These are phyloP conservation scores for Trametes versicolor DNA, from an alignment of 1,284 basidiomycete species.

Conservation along the genomic window DNA sequence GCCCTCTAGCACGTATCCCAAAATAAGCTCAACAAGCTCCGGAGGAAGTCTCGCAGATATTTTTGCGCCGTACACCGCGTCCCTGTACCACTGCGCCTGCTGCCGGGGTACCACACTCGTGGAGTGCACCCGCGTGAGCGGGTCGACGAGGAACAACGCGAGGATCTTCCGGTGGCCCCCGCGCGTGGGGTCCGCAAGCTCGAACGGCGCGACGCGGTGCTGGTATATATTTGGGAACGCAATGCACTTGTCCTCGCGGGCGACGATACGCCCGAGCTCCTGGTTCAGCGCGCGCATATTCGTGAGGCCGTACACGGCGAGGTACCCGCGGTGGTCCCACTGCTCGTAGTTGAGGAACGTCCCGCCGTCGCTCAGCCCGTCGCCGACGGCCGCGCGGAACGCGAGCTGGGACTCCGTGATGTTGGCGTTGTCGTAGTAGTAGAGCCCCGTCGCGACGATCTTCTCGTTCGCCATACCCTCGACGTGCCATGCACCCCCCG, in stretches of 20 bases:
- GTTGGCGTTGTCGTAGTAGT: conserved; percentile 33
- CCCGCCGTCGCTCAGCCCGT: conserved; percentile 13
- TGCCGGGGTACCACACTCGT: conserved; percentile 20
- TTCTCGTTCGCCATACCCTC: conserved; percentile 52
- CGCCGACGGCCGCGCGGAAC: conserved; percentile 30
- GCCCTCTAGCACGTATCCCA: conserved; percentile 14
- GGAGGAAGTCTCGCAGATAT: conserved; percentile 15
- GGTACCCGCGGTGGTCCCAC: conserved; percentile 20
- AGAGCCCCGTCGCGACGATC: conserved; percentile 47
- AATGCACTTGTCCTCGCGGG: conserved; percentile 18
- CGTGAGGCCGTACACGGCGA: conserved; percentile 11
- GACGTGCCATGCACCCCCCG: conserved; percentile 45
- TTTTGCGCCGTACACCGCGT: conserved; percentile 1
- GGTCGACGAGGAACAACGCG: conserved; percentile 45
- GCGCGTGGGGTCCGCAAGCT: conserved; percentile 37
- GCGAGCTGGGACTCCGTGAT: conserved; percentile 32
- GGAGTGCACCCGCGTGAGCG: conserved; percentile 21
- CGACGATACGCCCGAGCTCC: conserved; percentile 21
- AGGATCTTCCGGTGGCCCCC: conserved; percentile 44
- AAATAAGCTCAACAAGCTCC: conserved; percentile 28
- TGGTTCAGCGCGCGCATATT: conserved; percentile 14
- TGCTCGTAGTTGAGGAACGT: conserved; percentile 21
- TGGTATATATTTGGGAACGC: conserved; percentile 25
- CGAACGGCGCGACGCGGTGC: conserved; percentile 21
- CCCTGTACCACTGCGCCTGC: conserved; percentile 16